Percentiles rank a stretch among this genome's conserved stretches.
Conservation (phyloP, 2,329 filamentous ascomycete genomes). For the Drechmeria coniospora region DNA sequence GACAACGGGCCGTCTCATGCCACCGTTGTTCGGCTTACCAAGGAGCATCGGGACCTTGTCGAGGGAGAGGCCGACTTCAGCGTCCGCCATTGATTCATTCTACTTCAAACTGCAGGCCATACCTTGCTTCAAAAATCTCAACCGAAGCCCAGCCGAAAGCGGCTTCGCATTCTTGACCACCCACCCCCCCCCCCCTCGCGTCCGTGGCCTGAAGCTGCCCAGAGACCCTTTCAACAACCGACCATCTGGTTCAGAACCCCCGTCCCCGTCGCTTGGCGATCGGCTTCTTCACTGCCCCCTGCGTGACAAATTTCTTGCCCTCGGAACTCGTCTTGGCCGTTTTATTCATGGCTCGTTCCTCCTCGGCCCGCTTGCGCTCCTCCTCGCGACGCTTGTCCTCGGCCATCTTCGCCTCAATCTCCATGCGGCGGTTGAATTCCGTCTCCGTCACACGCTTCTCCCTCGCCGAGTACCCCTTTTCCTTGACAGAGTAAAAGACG, state of each 20-base stretch:
- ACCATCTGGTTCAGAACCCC: constrained; percentile 25
- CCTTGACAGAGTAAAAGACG: constrained; percentile 94
- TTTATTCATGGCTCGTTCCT: constrained; percentile 26
- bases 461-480: constrained; percentile 84
- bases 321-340: constrained; percentile 12
- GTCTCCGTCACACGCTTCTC: constrained; percentile 79
- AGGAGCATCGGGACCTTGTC: constrained; percentile 47
- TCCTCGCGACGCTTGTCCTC: constrained; percentile 61
- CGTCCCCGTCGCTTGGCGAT: constrained; percentile 39
- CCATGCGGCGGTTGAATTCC: constrained; percentile 84
- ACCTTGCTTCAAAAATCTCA: no score
- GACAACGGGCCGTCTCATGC: constrained; percentile 59
- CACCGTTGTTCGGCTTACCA: constrained; percentile 59
- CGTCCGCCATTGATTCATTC: constrained; percentile 30
- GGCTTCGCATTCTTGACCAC: no score
- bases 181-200: no score
- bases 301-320: constrained; percentile 43
- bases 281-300: constrained; percentile 47
- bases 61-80: constrained; percentile 54
- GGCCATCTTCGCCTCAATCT: constrained; percentile 86
- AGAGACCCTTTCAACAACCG: no score
- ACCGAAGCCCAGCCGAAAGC: no score
- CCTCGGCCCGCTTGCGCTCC: constrained; percentile 34
- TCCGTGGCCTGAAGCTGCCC: no score
- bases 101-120: no score